Evolutionary conservation across 148 eudicot genomes (phyloP), one percentile per base, ranked within the genome.

Genomic region (Hydrangea macrophylla): DNA sequence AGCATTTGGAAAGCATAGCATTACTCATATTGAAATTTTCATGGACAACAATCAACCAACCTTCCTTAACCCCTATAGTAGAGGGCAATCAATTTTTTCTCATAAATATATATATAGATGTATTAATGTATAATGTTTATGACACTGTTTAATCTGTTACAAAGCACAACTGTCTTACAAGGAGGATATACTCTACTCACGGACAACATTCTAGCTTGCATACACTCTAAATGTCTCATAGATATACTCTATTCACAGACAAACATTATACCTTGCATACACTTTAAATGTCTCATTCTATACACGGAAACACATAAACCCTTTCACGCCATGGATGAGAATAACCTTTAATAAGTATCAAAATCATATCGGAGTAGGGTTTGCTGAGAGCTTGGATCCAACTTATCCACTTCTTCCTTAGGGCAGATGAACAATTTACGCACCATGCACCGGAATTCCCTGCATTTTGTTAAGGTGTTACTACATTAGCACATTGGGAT

Each of bases 391-490:
- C 57, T 50, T 22, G 24, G 5, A n/a, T 31, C 57, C 57, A 64
- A 48, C n/a, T 64, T 50, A 20, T 64, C 68, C 20, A 53, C 35
- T 13, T 53, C 31, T 70, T 70, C 73, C 60, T 61, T 70, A 0
- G 73, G 73, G 51, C 73, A 70, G 37, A 70, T 53, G 20, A 70
- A 61, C 50, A 70, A 51, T 60, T 70, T 70, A 13, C 58, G 25
- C 33, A 61, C 73, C 67, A 35, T 36, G 67, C 35, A 31, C 51
- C 37, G 40, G 7, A 70, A 70, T 70, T 35, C 40, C 50, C 73
- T 70, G 66, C 67, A 70, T 32, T n/a, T 33, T 3, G 5, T 17
- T 24, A 31, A 25, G 23, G 11, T 10, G 10, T 45, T 57, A 57
- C 23, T 1, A 24, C 18, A 4, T 57, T 25, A 11, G 71, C 48